Conservation (phyloP, 2,329 filamentous ascomycete genomes). For the Corynespora cassiicola region DNA sequence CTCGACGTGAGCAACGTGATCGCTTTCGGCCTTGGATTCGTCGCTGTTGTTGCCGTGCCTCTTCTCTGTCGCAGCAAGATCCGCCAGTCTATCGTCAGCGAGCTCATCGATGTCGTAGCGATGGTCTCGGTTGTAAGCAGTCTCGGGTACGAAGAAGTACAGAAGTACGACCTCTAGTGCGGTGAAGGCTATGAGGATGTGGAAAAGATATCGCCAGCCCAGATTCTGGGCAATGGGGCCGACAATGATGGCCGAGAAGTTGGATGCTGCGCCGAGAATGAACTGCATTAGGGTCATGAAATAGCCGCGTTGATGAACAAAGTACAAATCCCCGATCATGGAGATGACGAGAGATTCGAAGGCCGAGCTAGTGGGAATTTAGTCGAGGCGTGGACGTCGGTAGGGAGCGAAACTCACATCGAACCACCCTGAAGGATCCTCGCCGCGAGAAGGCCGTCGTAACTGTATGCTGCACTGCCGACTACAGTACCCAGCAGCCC, state of each 20-base stretch:
- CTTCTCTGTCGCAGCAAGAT: constrained; percentile 30
- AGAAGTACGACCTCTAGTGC: constrained; percentile 53
- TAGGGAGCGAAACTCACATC: constrained; percentile 21
- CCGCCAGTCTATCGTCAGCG: constrained; percentile 30
- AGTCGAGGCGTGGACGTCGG: background rate
- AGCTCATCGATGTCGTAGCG: constrained; percentile 40
- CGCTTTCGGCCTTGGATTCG: constrained; percentile 12
- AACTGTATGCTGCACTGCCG: constrained; percentile 31
- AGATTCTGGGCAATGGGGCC: constrained; percentile 42
- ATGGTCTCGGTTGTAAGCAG: constrained; percentile 53
- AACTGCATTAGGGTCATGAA: constrained; percentile 45
- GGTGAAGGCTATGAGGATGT: constrained; percentile 56
- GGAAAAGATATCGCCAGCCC: constrained; percentile 51
- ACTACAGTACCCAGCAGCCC: constrained; percentile 38
- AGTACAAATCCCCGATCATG: constrained; percentile 45
- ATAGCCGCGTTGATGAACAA: constrained; percentile 43
- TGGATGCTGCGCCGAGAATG: constrained; percentile 42
- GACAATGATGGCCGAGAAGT: constrained; percentile 44
- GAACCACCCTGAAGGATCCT: constrained; percentile 40
- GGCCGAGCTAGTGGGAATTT: constrained; percentile 25
- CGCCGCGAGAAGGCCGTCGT: constrained; percentile 37
- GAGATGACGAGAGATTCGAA: constrained; percentile 44
- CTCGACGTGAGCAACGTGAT: constrained; percentile 26
- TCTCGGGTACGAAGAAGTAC: constrained; percentile 59
- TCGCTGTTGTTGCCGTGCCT: constrained; percentile 17